These are phyloP conservation scores for Leccinum disarticulatum DNA, from an alignment of 768 basidiomycete species.

Conservation along the genomic window DNA sequence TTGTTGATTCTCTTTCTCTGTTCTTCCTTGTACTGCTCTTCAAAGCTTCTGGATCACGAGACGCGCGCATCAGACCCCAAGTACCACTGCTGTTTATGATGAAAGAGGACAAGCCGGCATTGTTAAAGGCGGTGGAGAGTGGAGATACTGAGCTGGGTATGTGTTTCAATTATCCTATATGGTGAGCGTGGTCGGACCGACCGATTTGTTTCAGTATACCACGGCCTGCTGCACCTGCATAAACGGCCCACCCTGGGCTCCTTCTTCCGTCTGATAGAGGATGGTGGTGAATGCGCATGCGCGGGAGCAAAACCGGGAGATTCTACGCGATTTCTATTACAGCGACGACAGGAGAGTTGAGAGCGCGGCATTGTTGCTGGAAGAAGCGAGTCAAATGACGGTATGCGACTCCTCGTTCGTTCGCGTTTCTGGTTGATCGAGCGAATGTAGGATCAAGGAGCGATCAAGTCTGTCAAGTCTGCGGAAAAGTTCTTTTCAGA, in stretches of 20 bases:
- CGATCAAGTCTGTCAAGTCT: conserved; percentile 69
- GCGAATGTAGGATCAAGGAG: conserved; percentile 61
- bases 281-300: conserved; percentile 81
- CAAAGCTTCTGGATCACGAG: conserved; percentile 88
- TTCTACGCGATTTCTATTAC: conserved; percentile 95
- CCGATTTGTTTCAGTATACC: conserved; percentile 63
- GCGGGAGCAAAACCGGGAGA: conserved; percentile 83
- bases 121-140: conserved; percentile 88
- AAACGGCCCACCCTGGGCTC: conserved; percentile 75
- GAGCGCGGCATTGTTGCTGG: conserved; percentile 84
- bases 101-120: conserved; percentile 89
- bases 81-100: conserved; percentile 91
- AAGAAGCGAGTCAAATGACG: conserved; percentile 69
- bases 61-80: conserved; percentile 83
- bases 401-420: conserved; percentile 40
- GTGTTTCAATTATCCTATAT: conserved; percentile 18
- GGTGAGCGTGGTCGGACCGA: neutral
- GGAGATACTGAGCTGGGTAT: conserved; percentile 93
- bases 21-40: neutral
- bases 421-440: conserved; percentile 2
- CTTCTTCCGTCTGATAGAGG: conserved; percentile 94
- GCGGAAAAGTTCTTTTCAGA: conserved; percentile 95
- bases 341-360: conserved; percentile 95
- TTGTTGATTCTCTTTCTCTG: neutral
- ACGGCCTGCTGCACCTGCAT: conserved; percentile 86